Conservation (phyloP, 352 stramenopile species). For the Phytophthora sp. region DNA sequence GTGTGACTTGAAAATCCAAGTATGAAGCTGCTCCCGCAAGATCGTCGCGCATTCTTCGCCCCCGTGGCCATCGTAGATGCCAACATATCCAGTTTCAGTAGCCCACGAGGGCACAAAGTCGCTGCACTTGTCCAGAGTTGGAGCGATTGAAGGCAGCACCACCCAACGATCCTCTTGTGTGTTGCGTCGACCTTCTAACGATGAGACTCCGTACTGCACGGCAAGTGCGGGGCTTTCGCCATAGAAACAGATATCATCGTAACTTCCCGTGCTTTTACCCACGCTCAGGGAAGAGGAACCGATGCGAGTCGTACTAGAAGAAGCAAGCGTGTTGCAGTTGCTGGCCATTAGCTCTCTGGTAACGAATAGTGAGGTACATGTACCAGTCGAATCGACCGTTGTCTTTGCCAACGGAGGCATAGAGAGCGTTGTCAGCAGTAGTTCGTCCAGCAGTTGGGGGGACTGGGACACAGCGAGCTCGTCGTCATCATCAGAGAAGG, state of each 20-base stretch:
- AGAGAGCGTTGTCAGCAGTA: conserved; percentile 77
- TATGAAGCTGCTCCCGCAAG: conserved; percentile 78
- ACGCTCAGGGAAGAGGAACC: conserved; percentile 4
- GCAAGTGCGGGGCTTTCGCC: conserved; percentile 42
- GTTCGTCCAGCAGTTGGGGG: conserved; percentile 69
- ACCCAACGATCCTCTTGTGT: conserved; percentile 81
- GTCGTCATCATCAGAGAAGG: conserved; percentile 62
- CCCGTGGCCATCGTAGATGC: conserved; percentile 86
- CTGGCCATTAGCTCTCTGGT: not conserved
- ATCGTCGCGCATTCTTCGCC: conserved; percentile 77
- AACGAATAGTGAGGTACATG: conserved; percentile 10
- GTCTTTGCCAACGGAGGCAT: conserved; percentile 60
- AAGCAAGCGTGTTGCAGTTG: not conserved
- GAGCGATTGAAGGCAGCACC: conserved; percentile 50
- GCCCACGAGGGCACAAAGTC: conserved; percentile 19
- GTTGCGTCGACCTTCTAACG: conserved; percentile 68
- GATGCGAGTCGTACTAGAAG: conserved; percentile 8
- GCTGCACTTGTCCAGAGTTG: conserved; percentile 15
- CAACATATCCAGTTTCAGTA: conserved; percentile 56
- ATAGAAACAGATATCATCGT: conserved; percentile 50
- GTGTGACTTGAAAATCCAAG: conserved; percentile 55
- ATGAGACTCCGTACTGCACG: conserved; percentile 54
- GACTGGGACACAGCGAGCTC: conserved; percentile 72
- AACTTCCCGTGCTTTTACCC: not conserved
- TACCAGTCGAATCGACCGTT: conserved; percentile 1